These are phyloP conservation scores for Eucalyptus brandiana DNA, from an alignment of 345 rosid genomes.

Conservation along the genomic window DNA sequence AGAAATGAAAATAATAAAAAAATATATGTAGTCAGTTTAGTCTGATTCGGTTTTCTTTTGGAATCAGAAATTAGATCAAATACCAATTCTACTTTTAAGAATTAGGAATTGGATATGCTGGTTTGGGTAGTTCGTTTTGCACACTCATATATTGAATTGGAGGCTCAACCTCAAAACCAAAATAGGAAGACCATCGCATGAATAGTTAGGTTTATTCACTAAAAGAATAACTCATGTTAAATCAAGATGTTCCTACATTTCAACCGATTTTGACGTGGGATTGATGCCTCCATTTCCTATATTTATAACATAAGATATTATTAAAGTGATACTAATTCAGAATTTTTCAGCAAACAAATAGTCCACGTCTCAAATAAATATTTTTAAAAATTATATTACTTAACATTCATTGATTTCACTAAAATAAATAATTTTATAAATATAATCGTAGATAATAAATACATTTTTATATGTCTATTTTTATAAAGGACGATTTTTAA, in stretches of 20 bases:
- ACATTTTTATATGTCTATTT: too few species aligned
- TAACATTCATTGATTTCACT: background rate
- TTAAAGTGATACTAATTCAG: background rate
- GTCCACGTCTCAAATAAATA: rapidly evolving
- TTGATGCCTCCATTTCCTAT: background rate
- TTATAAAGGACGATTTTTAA: too few species aligned
- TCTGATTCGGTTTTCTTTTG: rapidly evolving
- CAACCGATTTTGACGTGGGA: background rate
- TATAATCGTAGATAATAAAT: background rate
- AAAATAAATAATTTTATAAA: too few species aligned
- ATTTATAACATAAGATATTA: background rate
- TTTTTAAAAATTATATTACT: background rate
- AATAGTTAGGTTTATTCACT: background rate
- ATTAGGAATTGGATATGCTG: rapidly evolving
- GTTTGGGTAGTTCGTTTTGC: rapidly evolving
- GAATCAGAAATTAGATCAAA: too few species aligned
- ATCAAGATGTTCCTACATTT: background rate
- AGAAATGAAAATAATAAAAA: too few species aligned
- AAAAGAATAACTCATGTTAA: background rate
- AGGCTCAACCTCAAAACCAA: background rate
- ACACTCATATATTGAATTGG: background rate
- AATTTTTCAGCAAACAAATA: background rate
- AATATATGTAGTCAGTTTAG: rapidly evolving
- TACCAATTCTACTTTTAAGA: rapidly evolving
- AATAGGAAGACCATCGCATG: background rate